phyloP scores from a whole-genome alignment of 2,329 filamentous ascomycete genomes.

The Penicillium sp. region DNA sequence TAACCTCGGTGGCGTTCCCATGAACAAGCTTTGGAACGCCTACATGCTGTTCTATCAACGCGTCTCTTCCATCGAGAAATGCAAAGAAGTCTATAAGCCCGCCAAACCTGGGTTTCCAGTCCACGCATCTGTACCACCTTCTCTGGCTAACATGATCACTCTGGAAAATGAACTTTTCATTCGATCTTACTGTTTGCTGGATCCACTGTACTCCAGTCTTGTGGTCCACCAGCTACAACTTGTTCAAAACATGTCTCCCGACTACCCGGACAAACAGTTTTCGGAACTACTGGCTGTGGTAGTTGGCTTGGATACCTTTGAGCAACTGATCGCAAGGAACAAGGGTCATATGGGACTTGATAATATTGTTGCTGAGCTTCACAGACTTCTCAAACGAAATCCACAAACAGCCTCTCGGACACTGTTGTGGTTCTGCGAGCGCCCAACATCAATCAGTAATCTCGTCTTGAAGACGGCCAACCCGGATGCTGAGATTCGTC shows the following conservation, averaged over 20 bases:
- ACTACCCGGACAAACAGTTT: constrained; percentile 54
- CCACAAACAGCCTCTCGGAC: constrained; percentile 62
- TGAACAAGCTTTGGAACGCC: constrained; percentile 77
- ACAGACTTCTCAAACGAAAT: constrained; percentile 55
- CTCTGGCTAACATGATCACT: constrained; percentile 61
- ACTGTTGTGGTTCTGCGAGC: constrained; percentile 63
- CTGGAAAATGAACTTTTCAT: constrained; percentile 74
- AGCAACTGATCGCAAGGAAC: constrained; percentile 73
- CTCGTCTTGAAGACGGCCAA: constrained; percentile 68
- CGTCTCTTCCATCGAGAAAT: constrained; percentile 64
- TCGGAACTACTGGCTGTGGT: constrained; percentile 51
- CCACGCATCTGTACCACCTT: constrained; percentile 50
- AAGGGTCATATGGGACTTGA: constrained; percentile 70
- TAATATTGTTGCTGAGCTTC: constrained; percentile 57
- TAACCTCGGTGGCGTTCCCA: constrained; percentile 52
- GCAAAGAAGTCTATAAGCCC: constrained; percentile 54
- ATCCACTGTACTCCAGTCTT: constrained; percentile 71
- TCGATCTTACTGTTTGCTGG: constrained; percentile 78
- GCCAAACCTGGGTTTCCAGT: constrained; percentile 54
- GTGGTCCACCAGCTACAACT: constrained; percentile 65
- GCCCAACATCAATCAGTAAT: constrained; percentile 64
- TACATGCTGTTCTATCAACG: constrained; percentile 99
- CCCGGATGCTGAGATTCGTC: constrained; percentile 53
- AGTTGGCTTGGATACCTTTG: constrained; percentile 64
- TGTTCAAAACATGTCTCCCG: constrained; percentile 53